Conservation (phyloP, 441 rosid species). For the Geranium incanum region DNA sequence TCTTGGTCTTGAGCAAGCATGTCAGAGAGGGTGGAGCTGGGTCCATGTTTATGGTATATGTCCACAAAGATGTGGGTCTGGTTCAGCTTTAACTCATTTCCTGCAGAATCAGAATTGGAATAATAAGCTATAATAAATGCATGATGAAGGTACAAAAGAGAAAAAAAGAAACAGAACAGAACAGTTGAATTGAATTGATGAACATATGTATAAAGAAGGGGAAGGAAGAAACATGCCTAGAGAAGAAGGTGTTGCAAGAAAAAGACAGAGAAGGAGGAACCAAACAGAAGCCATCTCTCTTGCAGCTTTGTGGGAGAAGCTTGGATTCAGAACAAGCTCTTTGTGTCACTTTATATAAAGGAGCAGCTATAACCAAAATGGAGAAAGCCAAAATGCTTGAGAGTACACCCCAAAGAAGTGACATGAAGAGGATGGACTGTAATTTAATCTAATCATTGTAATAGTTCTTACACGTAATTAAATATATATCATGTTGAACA, state of each 20-base stretch:
- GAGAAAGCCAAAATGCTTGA: not conserved
- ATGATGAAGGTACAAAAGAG: not conserved
- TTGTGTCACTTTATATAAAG: not conserved
- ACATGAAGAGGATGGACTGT: not conserved
- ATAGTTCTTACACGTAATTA: too few relatives aligned
- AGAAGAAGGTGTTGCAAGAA: conserved; percentile 5
- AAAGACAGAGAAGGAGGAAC: conserved; percentile 5
- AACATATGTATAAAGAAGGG: not conserved
- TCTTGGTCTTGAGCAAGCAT: conserved; percentile 19
- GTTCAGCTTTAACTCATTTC: conserved; percentile 4
- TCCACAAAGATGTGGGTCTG: conserved; percentile 11
- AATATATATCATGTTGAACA: too few relatives aligned
- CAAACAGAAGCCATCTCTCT: conserved; percentile 8
- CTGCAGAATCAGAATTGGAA: conserved; percentile 15
- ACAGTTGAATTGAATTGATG: not conserved
- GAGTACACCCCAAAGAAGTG: not conserved
- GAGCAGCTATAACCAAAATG: not conserved
- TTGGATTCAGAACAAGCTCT: conserved; percentile 3
- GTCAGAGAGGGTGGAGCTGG: conserved; percentile 6
- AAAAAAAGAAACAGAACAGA: not conserved
- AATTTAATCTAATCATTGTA: too few relatives aligned
- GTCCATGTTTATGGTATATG: conserved; percentile 18
- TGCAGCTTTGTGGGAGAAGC: not conserved
- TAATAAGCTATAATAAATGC: not conserved
- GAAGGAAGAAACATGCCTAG: conserved; percentile 9